phyloP scores from a whole-genome alignment of 345 rosid species.

The Erysimum cheiranthoides region DNA sequence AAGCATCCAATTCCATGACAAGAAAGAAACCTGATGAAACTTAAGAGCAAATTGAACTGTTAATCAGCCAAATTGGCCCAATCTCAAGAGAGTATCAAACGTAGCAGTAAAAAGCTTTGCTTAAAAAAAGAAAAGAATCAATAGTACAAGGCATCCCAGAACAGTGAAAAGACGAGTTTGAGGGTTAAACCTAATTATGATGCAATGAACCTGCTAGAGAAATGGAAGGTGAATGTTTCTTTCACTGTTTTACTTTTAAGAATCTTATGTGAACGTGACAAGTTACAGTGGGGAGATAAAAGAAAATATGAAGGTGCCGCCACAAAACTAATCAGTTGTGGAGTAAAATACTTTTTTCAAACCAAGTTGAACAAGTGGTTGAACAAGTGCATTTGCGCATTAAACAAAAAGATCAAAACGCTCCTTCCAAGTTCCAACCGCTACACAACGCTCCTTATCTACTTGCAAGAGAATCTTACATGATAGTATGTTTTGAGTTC shows the following conservation, averaged over 20 bases:
- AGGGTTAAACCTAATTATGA: background rate
- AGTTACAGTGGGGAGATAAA: too few species aligned
- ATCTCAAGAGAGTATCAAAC: background rate
- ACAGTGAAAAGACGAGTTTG: background rate
- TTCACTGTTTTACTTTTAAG: background rate
- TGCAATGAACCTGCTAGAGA: background rate
- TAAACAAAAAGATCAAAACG: conserved; percentile 13
- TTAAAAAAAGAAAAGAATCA: background rate
- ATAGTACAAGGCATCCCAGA: background rate
- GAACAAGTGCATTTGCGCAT: background rate
- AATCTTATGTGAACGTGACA: background rate
- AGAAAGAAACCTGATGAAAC: background rate
- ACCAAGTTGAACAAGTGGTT: background rate
- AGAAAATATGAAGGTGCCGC: too few species aligned
- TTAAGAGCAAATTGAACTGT: background rate
- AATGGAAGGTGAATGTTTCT: background rate
- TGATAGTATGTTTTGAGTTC: conserved; percentile 20
- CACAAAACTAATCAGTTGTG: too few species aligned
- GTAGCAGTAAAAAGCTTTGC: background rate
- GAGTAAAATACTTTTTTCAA: too few species aligned
- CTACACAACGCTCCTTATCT: background rate
- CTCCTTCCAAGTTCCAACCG: conserved; percentile 6
- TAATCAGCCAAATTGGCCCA: background rate
- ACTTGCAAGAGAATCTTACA: conserved; percentile 27
- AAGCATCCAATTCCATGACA: background rate